These are phyloP conservation scores for Rhodotorula sp. DNA, from an alignment of 1,284 basidiomycete species.

Conservation along the genomic window DNA sequence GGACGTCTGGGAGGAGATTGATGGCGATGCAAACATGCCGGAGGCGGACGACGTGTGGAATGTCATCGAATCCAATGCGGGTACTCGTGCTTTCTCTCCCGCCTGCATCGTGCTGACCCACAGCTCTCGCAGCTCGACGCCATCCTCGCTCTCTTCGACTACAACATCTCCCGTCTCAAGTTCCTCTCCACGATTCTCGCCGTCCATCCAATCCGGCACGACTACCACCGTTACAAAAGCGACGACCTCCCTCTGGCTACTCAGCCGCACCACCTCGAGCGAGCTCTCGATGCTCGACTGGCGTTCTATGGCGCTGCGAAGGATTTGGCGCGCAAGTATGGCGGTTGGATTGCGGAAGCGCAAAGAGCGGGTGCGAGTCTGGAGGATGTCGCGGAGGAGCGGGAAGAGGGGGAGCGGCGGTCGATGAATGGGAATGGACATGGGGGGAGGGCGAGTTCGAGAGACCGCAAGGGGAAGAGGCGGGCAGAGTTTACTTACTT, in stretches of 20 bases:
- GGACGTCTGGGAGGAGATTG: background rate
- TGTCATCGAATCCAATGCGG: constrained; percentile 26
- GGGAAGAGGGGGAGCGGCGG: background rate
- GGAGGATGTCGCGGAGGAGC: background rate
- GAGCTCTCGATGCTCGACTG: background rate
- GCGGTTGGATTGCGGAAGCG: background rate
- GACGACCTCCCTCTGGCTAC: constrained; percentile 1
- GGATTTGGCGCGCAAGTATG: constrained; percentile 4
- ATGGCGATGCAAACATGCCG: background rate
- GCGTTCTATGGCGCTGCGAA: constrained; percentile 14
- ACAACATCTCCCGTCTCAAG: constrained; percentile 19
- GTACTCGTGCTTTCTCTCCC: background rate
- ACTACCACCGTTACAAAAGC: constrained; percentile 5
- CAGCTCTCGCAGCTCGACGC: constrained; percentile 19
- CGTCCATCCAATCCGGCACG: constrained; percentile 16
- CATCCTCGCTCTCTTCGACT: constrained; percentile 33
- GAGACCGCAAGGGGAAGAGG: too few species aligned
- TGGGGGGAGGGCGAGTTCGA: too few species aligned
- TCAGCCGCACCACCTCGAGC: background rate
- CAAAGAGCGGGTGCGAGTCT: background rate
- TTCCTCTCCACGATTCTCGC: constrained; percentile 30
- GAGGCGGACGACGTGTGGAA: constrained; percentile 37
- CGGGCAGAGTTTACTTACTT: too few species aligned
- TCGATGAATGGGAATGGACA: too few species aligned
- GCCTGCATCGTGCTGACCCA: background rate